phyloP scores from a whole-genome alignment of 2,329 filamentous ascomycete species.

The Helotiales sp. region DNA sequence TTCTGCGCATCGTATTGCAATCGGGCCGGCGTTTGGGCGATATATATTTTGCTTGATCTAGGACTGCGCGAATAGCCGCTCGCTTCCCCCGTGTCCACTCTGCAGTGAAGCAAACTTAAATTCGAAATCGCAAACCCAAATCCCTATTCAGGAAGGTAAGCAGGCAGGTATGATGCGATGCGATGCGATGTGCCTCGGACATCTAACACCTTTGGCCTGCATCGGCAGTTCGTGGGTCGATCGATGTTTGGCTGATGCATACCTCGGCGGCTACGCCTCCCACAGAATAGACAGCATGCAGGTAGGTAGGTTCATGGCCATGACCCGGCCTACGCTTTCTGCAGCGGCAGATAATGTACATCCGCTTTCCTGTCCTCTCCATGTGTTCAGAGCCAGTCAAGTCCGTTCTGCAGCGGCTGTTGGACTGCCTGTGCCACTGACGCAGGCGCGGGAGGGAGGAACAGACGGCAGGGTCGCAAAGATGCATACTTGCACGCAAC shows the following conservation, averaged over 20 bases:
- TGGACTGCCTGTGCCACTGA: not conserved
- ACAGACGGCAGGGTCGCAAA: not conserved
- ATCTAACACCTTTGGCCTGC: not conserved
- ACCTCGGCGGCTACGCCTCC: slow-evolving; percentile 13
- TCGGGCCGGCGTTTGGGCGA: not conserved
- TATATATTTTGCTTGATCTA: not conserved
- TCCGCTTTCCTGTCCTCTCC: not conserved
- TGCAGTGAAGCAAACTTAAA: not conserved
- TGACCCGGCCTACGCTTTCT: not conserved
- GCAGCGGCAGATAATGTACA: slow-evolving; percentile 6
- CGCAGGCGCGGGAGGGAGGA: not conserved
- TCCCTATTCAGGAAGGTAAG: not conserved
- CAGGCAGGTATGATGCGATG: not conserved
- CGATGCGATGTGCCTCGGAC: not conserved
- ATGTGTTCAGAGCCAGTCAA: not conserved
- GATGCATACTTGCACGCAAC: not conserved
- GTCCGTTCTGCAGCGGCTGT: slow-evolving; percentile 10
- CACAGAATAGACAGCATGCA: not conserved
- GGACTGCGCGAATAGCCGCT: not conserved
- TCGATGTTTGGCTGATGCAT: not conserved
- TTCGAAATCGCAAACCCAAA: not conserved
- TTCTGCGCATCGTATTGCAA: not conserved
- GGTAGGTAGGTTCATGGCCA: not conserved
- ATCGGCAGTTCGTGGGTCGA: not conserved
- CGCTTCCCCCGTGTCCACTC: not conserved